Percentiles rank a stretch among this genome's conserved stretches.
Conservation (phyloP, 768 basidiomycete genomes). For the Boletus tomentosulus region DNA sequence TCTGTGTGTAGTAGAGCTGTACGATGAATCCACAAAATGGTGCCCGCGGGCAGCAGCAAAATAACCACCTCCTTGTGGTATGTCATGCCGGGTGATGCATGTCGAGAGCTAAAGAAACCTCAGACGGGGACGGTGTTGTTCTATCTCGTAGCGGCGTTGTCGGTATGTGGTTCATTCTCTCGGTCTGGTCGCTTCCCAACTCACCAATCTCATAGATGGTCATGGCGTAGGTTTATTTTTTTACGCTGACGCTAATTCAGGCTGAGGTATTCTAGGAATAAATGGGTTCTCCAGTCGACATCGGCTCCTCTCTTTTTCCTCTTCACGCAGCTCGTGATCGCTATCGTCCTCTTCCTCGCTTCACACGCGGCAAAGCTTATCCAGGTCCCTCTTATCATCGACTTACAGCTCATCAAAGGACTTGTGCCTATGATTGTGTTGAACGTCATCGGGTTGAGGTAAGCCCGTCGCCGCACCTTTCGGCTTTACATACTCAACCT, state of each 20-base stretch:
- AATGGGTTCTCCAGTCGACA: conserved; percentile 84
- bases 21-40: conserved; percentile 27
- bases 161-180: conserved; percentile 48
- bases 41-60: conserved; percentile 29
- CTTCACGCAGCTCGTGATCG: conserved; percentile 74
- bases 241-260: conserved; percentile 14
- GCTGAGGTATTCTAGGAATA: conserved; percentile 51
- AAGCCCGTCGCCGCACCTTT: conserved; percentile 7
- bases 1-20: neutral
- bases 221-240: conserved; percentile 60
- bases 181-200: neutral
- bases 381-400: conserved; percentile 62
- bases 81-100: conserved; percentile 8
- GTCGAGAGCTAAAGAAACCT: conserved; percentile 5
- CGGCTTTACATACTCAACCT: neutral
- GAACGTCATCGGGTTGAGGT: conserved; percentile 85
- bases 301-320: conserved; percentile 83
- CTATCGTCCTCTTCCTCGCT: conserved; percentile 68
- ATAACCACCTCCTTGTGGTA: conserved; percentile 31
- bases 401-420: conserved; percentile 62
- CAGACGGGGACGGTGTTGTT: conserved; percentile 76
- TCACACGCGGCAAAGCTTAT: conserved; percentile 61
- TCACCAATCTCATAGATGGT: conserved; percentile 60
- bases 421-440: conserved; percentile 71
- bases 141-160: conserved; percentile 84